Conservation (phyloP, 345 rosid genomes). For the Alliaria petiolata region DNA sequence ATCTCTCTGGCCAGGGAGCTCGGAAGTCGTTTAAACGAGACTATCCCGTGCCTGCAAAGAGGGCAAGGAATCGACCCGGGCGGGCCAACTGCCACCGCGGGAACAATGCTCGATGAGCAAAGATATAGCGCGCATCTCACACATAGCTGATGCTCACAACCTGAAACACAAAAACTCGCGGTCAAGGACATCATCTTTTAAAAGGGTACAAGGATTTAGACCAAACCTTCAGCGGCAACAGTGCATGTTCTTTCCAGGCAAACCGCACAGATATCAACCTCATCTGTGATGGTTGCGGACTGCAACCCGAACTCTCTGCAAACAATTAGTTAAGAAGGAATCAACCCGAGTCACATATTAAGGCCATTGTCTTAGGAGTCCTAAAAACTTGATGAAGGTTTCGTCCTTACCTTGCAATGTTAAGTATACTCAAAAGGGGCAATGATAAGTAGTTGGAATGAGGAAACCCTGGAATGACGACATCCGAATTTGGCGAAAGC, state of each 20-base stretch:
- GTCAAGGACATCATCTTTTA: background rate
- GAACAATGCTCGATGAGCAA: slow-evolving; percentile 73
- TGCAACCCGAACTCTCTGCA: slow-evolving; percentile 83
- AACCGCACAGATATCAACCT: slow-evolving; percentile 84
- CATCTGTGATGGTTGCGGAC: slow-evolving; percentile 54
- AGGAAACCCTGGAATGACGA: slow-evolving; percentile 64
- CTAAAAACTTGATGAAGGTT: background rate
- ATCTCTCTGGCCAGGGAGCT: slow-evolving; percentile 63
- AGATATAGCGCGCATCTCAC: slow-evolving; percentile 94
- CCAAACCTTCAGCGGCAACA: slow-evolving; percentile 90
- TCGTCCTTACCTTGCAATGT: slow-evolving; percentile 74
- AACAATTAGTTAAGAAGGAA: too few relatives aligned
- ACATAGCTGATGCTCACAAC: slow-evolving; percentile 92
- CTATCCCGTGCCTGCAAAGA: slow-evolving; percentile 86
- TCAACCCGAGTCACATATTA: too few relatives aligned
- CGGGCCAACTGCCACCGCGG: slow-evolving; percentile 59
- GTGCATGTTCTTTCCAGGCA: slow-evolving; percentile 89
- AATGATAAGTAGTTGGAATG: slow-evolving; percentile 77
- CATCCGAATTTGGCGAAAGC: slow-evolving; percentile 68
- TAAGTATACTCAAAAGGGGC: slow-evolving; percentile 85
- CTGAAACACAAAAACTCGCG: slow-evolving; percentile 40
- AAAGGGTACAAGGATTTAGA: background rate
- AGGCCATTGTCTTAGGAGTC: background rate
- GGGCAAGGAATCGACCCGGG: slow-evolving; percentile 97
- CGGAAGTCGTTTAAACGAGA: slow-evolving; percentile 61